A percentile compares a stretch with the other conserved stretches of the same genome.
These are phyloP conservation scores for Alternaria longipes DNA, from an alignment of 2,329 filamentous ascomycete genomes.

Conservation along the genomic window DNA sequence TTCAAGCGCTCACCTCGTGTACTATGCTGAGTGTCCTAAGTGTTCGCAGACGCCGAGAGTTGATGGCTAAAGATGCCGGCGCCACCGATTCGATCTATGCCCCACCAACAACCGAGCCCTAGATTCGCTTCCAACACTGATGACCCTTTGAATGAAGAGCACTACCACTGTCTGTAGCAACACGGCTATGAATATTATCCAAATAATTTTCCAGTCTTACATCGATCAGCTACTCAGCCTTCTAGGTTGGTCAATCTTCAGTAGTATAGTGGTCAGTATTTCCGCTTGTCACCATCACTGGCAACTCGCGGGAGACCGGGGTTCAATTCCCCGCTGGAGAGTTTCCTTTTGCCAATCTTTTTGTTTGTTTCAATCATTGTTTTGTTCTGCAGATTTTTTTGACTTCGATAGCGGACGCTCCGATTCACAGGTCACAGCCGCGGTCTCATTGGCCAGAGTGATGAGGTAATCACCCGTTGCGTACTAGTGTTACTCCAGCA, in stretches of 20 bases:
- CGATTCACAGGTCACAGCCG: too few species aligned
- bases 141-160: too few species aligned
- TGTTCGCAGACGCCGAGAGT: background rate
- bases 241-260: constrained; percentile 13
- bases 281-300: constrained; percentile 19
- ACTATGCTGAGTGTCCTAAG: background rate
- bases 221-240: background rate
- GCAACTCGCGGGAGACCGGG: constrained; percentile 19
- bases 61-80: background rate
- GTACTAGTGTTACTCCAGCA: too few species aligned
- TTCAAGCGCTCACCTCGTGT: background rate
- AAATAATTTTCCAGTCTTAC: background rate
- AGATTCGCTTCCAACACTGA: too few species aligned
- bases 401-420: too few species aligned
- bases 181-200: too few species aligned
- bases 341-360: background rate
- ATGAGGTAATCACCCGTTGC: too few species aligned
- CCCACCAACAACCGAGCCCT: background rate
- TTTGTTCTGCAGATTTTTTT: too few species aligned
- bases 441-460: too few species aligned
- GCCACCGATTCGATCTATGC: background rate
- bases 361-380: background rate
- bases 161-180: too few species aligned
- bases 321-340: constrained; percentile 22
- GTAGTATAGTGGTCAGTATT: constrained; percentile 29